Percentiles rank a stretch among this genome's conserved stretches.
phyloP scores from a whole-genome alignment of 2,329 filamentous ascomycete genomes.

The Penicillium rolfsii region DNA sequence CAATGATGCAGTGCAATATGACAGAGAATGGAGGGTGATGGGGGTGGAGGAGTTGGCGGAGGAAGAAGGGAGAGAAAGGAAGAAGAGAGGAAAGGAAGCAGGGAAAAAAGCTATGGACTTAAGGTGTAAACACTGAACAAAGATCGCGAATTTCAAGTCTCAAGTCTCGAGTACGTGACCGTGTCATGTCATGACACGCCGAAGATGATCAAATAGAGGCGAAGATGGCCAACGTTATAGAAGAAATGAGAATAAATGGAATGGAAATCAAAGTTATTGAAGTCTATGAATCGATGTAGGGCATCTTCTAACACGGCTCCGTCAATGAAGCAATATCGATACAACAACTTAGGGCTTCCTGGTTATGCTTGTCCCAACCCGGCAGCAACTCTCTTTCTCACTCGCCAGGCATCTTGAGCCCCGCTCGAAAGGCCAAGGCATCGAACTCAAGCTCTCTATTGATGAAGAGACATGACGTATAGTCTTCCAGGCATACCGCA shows the following conservation, averaged over 20 bases:
- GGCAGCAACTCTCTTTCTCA: neutral
- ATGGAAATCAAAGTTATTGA: neutral
- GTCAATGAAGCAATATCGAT: neutral
- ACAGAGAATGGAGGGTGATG: no score
- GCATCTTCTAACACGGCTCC: neutral
- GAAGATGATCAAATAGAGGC: neutral
- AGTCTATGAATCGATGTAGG: neutral
- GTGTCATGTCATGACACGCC: neutral
- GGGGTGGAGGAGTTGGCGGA: no score
- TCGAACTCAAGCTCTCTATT: neutral
- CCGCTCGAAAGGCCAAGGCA: neutral
- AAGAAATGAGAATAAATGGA: neutral
- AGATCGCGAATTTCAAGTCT: no score
- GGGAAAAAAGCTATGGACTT: no score
- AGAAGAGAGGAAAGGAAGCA: no score
- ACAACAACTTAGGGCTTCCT: neutral
- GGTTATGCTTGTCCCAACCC: neutral
- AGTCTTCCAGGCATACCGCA: neutral
- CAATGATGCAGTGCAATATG: no score
- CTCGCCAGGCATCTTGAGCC: neutral
- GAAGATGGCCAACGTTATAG: neutral
- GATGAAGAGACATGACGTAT: neutral
- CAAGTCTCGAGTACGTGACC: no score
- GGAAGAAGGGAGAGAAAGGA: no score
- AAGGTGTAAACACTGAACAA: no score